These are phyloP conservation scores for Colletotrichum noveboracense DNA, from an alignment of 2,329 filamentous ascomycete genomes.

Conservation along the genomic window DNA sequence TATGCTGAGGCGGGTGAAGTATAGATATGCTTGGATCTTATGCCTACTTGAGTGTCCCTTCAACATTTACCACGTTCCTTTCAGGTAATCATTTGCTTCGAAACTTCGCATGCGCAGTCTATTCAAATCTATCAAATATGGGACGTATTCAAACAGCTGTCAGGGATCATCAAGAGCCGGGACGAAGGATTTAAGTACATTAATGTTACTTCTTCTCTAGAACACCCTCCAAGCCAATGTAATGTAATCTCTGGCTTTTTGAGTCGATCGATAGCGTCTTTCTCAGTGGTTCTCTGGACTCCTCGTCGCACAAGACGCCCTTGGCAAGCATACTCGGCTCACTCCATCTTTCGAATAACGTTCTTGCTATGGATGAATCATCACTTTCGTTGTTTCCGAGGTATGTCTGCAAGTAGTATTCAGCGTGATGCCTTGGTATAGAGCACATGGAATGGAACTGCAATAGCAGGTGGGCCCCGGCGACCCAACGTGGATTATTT, in stretches of 20 bases:
- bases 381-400: not conserved
- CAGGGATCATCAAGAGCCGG: not conserved
- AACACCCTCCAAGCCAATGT: not conserved
- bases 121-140: not conserved
- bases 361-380: not conserved
- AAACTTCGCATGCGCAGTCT: not conserved
- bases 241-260: fast-evolving
- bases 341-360: not conserved
- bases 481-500: no score
- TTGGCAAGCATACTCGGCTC: not conserved
- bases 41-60: not conserved
- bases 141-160: fast-evolving
- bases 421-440: no score
- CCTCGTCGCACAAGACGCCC: fast-evolving
- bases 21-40: fast-evolving
- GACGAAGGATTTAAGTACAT: fast-evolving
- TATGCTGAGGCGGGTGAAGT: not conserved
- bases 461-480: no score
- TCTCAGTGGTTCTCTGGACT: not conserved
- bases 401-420: not conserved
- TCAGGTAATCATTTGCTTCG: fast-evolving
- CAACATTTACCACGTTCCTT: not conserved
- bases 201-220: not conserved
- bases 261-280: not conserved
- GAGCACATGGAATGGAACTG: no score